Conservation (phyloP, 225 moss, liverwort and hornwort genomes). For the Climacium dendroides region DNA sequence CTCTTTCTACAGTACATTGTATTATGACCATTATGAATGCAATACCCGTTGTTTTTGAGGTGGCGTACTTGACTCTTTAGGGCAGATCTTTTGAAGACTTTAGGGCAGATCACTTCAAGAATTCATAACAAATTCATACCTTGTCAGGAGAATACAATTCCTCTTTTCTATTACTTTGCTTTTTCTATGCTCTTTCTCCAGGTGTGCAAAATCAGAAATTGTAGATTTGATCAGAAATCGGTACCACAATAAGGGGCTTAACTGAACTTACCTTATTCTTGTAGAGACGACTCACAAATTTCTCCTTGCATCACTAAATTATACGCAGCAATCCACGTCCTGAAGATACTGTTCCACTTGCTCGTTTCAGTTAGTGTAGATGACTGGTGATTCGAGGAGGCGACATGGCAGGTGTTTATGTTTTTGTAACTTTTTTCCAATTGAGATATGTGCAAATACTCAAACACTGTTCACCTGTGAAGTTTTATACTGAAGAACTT, state of each 20-base stretch:
- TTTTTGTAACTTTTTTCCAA: neutral
- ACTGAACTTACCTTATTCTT: neutral
- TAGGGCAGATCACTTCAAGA: neutral
- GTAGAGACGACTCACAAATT: neutral
- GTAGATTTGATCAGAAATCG: neutral
- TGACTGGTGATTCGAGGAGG: neutral
- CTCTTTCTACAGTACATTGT: neutral
- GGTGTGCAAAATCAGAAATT: neutral
- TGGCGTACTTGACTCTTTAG: neutral
- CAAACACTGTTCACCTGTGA: neutral
- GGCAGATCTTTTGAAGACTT: neutral
- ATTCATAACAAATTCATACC: neutral
- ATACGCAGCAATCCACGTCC: neutral
- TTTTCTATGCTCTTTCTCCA: neutral
- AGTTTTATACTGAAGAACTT: neutral
- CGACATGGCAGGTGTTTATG: neutral
- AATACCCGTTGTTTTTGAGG: neutral
- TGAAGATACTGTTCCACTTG: neutral
- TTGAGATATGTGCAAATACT: neutral
- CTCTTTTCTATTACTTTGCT: neutral
- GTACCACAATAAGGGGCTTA: neutral
- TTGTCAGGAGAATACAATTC: neutral
- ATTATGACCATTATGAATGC: neutral
- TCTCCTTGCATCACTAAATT: neutral
- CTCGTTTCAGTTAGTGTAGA: neutral